Conservation (phyloP, 2,329 filamentous ascomycete species). For the Aspergillus tanneri region DNA sequence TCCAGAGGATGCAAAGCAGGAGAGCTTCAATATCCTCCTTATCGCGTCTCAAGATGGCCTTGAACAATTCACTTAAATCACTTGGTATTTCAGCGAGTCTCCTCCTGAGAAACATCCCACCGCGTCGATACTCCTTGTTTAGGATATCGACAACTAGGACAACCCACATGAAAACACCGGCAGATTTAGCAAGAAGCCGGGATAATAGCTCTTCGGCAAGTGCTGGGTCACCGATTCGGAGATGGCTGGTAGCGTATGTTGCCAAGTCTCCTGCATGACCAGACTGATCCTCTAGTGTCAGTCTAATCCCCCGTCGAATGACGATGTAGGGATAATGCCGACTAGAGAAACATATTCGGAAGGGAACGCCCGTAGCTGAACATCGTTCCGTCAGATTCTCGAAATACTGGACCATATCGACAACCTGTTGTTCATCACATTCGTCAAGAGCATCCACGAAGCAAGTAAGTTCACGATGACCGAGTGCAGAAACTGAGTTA, state of each 20-base stretch:
- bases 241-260: slow-evolving; percentile 16
- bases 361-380: slow-evolving; percentile 1
- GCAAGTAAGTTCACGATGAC: slow-evolving; percentile 24
- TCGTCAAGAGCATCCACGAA: slow-evolving; percentile 52
- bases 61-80: slow-evolving; percentile 52
- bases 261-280: slow-evolving; percentile 38
- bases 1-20: slow-evolving; percentile 52
- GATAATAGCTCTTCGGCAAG: slow-evolving; percentile 21
- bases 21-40: slow-evolving; percentile 41
- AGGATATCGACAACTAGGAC: slow-evolving; percentile 49
- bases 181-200: slow-evolving; percentile 41
- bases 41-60: slow-evolving; percentile 53
- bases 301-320: slow-evolving; percentile 27
- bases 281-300: slow-evolving; percentile 41
- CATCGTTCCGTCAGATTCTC: slow-evolving; percentile 31
- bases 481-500: slow-evolving; percentile 14
- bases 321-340: slow-evolving; percentile 47
- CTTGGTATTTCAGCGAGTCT: slow-evolving; percentile 42
- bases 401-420: slow-evolving; percentile 41
- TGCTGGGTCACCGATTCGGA: slow-evolving; percentile 19
- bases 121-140: slow-evolving; percentile 42
- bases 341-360: slow-evolving; percentile 42
- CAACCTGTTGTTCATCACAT: slow-evolving; percentile 41
- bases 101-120: slow-evolving; percentile 30
- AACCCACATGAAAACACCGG: slow-evolving; percentile 50